Base-by-base conservation (phyloP, 2,329 filamentous ascomycete genomes). In the Thelonectria olida region DNA sequence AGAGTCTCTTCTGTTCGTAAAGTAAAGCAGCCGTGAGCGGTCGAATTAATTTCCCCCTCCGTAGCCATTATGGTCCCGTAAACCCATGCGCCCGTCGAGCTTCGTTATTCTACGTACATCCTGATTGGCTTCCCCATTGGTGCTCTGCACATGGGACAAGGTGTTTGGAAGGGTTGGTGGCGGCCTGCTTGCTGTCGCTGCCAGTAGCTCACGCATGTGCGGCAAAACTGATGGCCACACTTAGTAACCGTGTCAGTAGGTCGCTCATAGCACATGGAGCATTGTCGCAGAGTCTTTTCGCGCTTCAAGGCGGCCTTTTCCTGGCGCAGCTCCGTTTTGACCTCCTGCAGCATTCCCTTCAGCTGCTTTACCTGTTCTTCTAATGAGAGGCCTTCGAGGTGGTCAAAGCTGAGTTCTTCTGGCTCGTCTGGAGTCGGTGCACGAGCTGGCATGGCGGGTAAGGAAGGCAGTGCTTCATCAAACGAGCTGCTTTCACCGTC, bases 161-260 rank as follows among this genome's bases (percentile, higher is more conserved):
- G 58, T 2, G 58, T 41, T 22, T 27, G 20, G n/a, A 10, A 47
- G 1, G 31, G 45, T 2, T 15, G 9, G 1, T 15, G 6, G 15
- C 22, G 20, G 13, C 9, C 22, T 13, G 41, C 5, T n/a, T 55
- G 58, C 19, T 55, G 52, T 1, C 31, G 12, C 34, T 61, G 58
- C 58, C 58, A 61, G 39, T 15, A 39, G 17, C 6, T 13, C 6
- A 61, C 36, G 34, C 58, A 61, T 3, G 6, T 19, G 7, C 45
- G 31, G 47, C 58, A 61, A 31, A 61, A 61, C 8, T 47, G 39
- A 39, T 61, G 58, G n/a, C 58, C 58, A 31, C 58, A 61, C 17
- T 52, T 51, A 2, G 58, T 52, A 17, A 52, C 52, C 5, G 52
- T 48, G 12, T 61, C 47, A 19, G 31, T 47, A 3, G n/a, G n/a